Evolutionary conservation across 768 basidiomycete genomes (phyloP).

Genomic region (Phanerochaete sordida): DNA sequence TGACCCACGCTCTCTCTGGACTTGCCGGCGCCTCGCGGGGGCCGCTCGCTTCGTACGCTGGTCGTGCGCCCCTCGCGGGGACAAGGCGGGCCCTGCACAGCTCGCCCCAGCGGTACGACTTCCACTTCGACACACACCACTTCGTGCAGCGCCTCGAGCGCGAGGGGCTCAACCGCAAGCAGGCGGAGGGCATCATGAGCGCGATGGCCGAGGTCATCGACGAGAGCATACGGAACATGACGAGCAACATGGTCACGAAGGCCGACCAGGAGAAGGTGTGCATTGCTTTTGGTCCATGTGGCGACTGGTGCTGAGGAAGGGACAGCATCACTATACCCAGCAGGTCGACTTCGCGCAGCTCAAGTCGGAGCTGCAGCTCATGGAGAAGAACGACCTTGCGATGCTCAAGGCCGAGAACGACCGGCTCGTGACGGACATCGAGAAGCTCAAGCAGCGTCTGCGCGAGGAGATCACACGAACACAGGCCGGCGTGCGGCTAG

Average conservation of each 20-base stretch:
- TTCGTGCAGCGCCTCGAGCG: slow-evolving; percentile 89
- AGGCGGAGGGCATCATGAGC: slow-evolving; percentile 96
- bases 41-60: neutral
- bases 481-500: slow-evolving; percentile 89
- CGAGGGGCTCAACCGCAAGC: slow-evolving; percentile 84
- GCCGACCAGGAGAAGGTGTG: slow-evolving; percentile 92
- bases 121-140: slow-evolving; percentile 94
- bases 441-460: slow-evolving; percentile 91
- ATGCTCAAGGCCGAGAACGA: slow-evolving; percentile 97
- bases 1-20: neutral
- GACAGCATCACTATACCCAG: slow-evolving; percentile 86
- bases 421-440: slow-evolving; percentile 84
- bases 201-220: slow-evolving; percentile 97
- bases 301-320: no score
- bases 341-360: slow-evolving; percentile 97
- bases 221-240: slow-evolving; percentile 95
- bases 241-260: slow-evolving; percentile 92
- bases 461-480: slow-evolving; percentile 90
- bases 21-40: neutral
- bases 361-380: slow-evolving; percentile 93
- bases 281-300: no score
- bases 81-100: slow-evolving; percentile 24
- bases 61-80: neutral
- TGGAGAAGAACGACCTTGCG: slow-evolving; percentile 95
- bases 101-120: slow-evolving; percentile 35